Conservation (phyloP, 2,329 filamentous ascomycete genomes). For the Canariomyces notabilis region DNA sequence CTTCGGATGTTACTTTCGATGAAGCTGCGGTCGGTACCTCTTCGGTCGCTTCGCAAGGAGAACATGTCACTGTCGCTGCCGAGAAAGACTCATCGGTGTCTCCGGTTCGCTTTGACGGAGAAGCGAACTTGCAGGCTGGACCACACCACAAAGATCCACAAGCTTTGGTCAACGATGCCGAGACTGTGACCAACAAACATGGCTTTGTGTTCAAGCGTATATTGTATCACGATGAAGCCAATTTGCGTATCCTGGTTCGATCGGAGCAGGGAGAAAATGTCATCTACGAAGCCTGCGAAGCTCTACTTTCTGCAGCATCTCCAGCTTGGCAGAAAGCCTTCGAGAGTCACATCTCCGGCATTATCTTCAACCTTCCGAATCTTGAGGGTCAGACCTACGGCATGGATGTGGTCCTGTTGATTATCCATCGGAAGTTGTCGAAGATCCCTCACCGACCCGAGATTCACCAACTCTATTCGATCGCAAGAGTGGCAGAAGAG, state of each 20-base stretch:
- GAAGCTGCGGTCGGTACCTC: too few relatives aligned
- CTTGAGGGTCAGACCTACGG: slow-evolving; percentile 14
- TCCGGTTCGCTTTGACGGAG: too few relatives aligned
- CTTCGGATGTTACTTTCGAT: too few relatives aligned
- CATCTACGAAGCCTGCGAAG: slow-evolving; percentile 18
- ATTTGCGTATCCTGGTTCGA: slow-evolving; percentile 20
- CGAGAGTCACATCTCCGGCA: slow-evolving; percentile 1
- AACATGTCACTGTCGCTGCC: too few relatives aligned
- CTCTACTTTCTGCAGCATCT: slow-evolving; percentile 18
- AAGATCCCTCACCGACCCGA: slow-evolving; percentile 15
- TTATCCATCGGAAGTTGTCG: slow-evolving; percentile 25
- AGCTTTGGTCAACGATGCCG: background rate
- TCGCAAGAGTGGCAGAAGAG: slow-evolving; percentile 22
- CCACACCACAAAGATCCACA: too few relatives aligned
- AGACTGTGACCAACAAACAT: background rate
- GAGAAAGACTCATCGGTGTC: too few relatives aligned
- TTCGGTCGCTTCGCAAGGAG: too few relatives aligned
- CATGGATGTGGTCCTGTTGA: slow-evolving; percentile 22
- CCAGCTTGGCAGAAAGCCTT: slow-evolving; percentile 9
- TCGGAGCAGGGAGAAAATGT: slow-evolving; percentile 2
- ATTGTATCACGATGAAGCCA: slow-evolving; percentile 21
- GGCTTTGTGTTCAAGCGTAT: background rate
- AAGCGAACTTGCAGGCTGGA: too few relatives aligned
- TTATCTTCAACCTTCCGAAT: slow-evolving; percentile 2
- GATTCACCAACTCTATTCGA: slow-evolving; percentile 17